These are phyloP conservation scores for Lepidium aucheri DNA, from an alignment of 345 rosid species.

Conservation along the genomic window DNA sequence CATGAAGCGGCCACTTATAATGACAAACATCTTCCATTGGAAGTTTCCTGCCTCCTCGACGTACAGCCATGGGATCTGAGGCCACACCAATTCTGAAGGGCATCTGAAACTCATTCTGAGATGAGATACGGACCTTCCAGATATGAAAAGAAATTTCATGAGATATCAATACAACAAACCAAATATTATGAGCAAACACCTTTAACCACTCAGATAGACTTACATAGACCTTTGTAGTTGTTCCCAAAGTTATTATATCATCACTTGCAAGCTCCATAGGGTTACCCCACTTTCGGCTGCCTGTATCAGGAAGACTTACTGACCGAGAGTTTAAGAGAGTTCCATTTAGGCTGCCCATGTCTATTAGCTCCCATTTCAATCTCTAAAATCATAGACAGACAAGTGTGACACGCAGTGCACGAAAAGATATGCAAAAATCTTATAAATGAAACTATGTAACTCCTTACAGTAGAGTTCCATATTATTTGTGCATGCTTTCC, in stretches of 20 bases:
- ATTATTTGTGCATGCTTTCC: constrained; percentile 95
- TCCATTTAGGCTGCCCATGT: constrained; percentile 97
- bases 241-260: constrained; percentile 80
- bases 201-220: constrained; percentile 26
- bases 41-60: constrained; percentile 90
- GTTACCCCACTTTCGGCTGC: constrained; percentile 70
- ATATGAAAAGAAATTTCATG: constrained; percentile 17
- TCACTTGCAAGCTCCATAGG: constrained; percentile 74
- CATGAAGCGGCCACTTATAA: constrained; percentile 93
- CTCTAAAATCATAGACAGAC: constrained; percentile 47
- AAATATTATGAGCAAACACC: not conserved
- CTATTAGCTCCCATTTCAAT: constrained; percentile 88
- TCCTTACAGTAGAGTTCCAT: constrained; percentile 75
- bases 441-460: constrained; percentile 14
- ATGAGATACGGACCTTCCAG: constrained; percentile 62
- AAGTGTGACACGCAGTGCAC: constrained; percentile 4
- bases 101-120: constrained; percentile 38
- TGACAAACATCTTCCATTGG: constrained; percentile 95
- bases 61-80: constrained; percentile 91
- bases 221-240: constrained; percentile 67
- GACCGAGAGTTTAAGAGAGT: constrained; percentile 75
- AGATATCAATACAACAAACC: not conserved
- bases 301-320: constrained; percentile 55
- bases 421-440: constrained; percentile 3
- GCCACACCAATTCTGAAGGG: constrained; percentile 85